Percentiles rank a stretch among this genome's conserved stretches.
These are phyloP conservation scores for Arabidopsis arenosa DNA, from an alignment of 345 rosid genomes.

Conservation along the genomic window DNA sequence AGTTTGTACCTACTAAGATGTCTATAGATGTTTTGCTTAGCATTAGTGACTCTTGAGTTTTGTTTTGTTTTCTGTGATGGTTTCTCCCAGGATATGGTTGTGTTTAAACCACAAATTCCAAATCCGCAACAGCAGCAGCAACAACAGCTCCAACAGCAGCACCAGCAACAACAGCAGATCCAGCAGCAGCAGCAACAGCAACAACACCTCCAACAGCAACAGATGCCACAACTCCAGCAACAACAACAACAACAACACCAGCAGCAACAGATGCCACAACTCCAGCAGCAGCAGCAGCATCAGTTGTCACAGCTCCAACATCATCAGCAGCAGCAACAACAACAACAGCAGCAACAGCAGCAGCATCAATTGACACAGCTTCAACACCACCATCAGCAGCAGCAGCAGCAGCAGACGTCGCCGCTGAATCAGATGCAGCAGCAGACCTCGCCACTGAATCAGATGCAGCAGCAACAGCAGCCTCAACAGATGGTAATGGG, in stretches of 20 bases:
- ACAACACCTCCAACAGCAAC: conserved; percentile 52
- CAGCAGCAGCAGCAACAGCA: conserved; percentile 46
- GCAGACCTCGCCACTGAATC: conserved; percentile 24
- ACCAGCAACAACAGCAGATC: conserved; percentile 42
- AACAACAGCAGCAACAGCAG: conserved; percentile 39
- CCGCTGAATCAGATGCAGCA: conserved; percentile 42
- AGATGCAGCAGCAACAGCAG: conserved; percentile 48
- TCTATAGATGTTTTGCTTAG: conserved; percentile 7
- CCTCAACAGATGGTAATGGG: conserved; percentile 82
- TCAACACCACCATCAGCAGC: conserved; percentile 53
- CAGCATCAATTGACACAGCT: conserved; percentile 47
- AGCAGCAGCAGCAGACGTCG: conserved; percentile 45
- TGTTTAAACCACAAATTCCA: conserved; percentile 84
- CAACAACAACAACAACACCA: conserved; percentile 51
- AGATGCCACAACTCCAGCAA: conserved; percentile 49
- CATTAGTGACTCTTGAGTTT: neutral
- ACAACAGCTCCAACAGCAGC: conserved; percentile 38
- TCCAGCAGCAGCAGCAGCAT: conserved; percentile 49
- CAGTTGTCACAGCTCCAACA: conserved; percentile 54
- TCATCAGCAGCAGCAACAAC: conserved; percentile 49
- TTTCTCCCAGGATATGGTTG: conserved; percentile 87
- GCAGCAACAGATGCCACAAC: conserved; percentile 51
- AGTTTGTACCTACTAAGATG: neutral
- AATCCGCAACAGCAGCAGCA: conserved; percentile 63
- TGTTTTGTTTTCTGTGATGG: conserved; percentile 28